Evolutionary conservation across 2,329 filamentous ascomycete genomes (phyloP).

Genomic region (Scedosporium boydii): DNA sequence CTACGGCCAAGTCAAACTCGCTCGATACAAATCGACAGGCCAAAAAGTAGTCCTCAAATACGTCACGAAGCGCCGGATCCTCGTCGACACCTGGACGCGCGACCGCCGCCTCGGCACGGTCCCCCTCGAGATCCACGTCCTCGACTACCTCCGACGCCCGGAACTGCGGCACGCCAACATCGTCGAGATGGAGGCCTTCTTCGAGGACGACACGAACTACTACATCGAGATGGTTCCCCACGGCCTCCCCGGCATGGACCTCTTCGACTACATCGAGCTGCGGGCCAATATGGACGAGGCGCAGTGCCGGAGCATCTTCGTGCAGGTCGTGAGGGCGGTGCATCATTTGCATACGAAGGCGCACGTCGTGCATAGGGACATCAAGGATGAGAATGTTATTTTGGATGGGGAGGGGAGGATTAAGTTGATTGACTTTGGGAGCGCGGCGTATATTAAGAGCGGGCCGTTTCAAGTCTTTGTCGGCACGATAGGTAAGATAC

Average conservation of each 20-base stretch:
- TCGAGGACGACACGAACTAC: constrained; percentile 81
- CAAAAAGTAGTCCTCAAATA: constrained; percentile 94
- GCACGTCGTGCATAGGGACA: constrained; percentile 89
- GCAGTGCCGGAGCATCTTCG: constrained; percentile 90
- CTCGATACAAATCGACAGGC: constrained; percentile 68
- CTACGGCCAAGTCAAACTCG: constrained; percentile 95
- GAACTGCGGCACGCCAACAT: constrained; percentile 59
- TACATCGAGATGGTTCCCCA: constrained; percentile 98
- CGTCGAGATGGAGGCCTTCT: constrained; percentile 64
- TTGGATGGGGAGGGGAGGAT: constrained; percentile 91
- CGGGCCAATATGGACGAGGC: constrained; percentile 92
- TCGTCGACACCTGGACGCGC: constrained; percentile 97
- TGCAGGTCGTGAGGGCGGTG: constrained; percentile 81
- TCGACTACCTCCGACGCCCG: constrained; percentile 80
- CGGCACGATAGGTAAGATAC: constrained; percentile 81
- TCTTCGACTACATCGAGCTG: constrained; percentile 98
- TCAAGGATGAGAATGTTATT: constrained; percentile 98
- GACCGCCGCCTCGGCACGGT: constrained; percentile 90
- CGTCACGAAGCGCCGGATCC: constrained; percentile 90
- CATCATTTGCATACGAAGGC: constrained; percentile 88
- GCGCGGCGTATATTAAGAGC: constrained; percentile 95
- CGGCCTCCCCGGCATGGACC: constrained; percentile 91
- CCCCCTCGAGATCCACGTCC: constrained; percentile 90
- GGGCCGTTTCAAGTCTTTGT: constrained; percentile 99
- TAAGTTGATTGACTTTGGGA: constrained; percentile 97